Evolutionary conservation across 1,284 basidiomycete species (phyloP), one percentile per base, ranked within the genome.

Genomic region (Sporisorium iseilematis-ciliati): DNA sequence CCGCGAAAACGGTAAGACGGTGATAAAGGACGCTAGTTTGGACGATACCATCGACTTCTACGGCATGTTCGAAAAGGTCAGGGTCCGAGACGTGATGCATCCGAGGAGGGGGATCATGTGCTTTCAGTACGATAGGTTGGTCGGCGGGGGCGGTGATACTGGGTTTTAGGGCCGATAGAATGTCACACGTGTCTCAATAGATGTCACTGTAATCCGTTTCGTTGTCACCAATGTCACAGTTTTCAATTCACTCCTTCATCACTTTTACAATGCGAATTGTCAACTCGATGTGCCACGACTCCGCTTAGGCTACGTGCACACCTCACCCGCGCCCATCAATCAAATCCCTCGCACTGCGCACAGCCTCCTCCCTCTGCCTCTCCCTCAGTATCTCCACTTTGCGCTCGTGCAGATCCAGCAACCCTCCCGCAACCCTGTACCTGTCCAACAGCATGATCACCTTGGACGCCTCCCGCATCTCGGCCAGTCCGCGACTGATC

Each of bases 71-170:
- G 66, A 62, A 43, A 62, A 60, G 50, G 56, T 75, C n/a, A 66
- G 59, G 14, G 59, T 70, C 7, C 3, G 50, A 11, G 72, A 75
- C 20, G 66, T 75, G 16, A 75, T 75, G 72, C 66, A 70, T 62
- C 72, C 72, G 10, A 57, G 66, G 14, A 43, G 51, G 14, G 72
- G 72, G 7, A 75, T 75, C 59, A 42, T 70, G 49, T 75, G 72
- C 40, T 70, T 56, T n/a, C 29, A 53, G 7, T 75, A 70, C 40
- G 72, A 75, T 26, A 46, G 23, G 6, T 38, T 75, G 10, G 20
- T 61, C 18, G 48, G 49, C 31, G 57, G 54, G 4, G 11, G 14
- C 2, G 11, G 16, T 2, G 67, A 69, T 29, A 46, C 35, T 11
- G 52, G 14, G 18, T n/a, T 23, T 4, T 52, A 18, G 31, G 8